These are phyloP conservation scores for Venturia asperata DNA, from an alignment of 2,329 filamentous ascomycete species.

Conservation along the genomic window DNA sequence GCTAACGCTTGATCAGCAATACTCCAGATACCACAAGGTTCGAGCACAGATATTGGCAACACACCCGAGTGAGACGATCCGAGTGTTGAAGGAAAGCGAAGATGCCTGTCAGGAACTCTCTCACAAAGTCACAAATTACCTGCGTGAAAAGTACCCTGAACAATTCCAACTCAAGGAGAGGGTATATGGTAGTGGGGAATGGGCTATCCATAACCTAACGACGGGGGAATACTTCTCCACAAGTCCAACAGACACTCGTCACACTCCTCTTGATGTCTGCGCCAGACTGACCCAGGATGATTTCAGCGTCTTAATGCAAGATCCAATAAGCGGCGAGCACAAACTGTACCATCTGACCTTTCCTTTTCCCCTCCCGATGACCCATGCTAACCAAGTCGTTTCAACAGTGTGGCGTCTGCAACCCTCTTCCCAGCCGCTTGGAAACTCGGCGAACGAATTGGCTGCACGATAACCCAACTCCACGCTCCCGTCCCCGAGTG, in stretches of 20 bases:
- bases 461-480: constrained; percentile 42
- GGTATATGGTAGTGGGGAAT: not conserved
- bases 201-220: constrained; percentile 36
- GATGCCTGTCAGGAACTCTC: not conserved
- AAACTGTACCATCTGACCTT: constrained; percentile 43
- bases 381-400: constrained; percentile 42
- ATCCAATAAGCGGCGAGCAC: constrained; percentile 40
- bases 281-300: constrained; percentile 47
- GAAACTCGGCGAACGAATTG: constrained; percentile 43
- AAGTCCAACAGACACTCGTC: constrained; percentile 28
- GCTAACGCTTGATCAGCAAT: constrained; percentile 10
- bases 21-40: not conserved
- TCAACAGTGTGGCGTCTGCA: constrained; percentile 44
- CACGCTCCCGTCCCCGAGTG: constrained; percentile 44
- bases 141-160: not conserved
- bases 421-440: constrained; percentile 49
- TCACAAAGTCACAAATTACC: not conserved
- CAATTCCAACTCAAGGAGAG: not conserved
- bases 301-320: constrained; percentile 42
- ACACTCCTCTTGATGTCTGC: constrained; percentile 43
- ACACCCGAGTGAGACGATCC: not conserved
- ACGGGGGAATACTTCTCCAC: constrained; percentile 40
- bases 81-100: not conserved
- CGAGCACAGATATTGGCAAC: not conserved
- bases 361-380: constrained; percentile 44